Percentiles rank a stretch among this genome's conserved stretches.
phyloP scores from a whole-genome alignment of 176 grass and related monocot species.

The Cymbopogon citratus region DNA sequence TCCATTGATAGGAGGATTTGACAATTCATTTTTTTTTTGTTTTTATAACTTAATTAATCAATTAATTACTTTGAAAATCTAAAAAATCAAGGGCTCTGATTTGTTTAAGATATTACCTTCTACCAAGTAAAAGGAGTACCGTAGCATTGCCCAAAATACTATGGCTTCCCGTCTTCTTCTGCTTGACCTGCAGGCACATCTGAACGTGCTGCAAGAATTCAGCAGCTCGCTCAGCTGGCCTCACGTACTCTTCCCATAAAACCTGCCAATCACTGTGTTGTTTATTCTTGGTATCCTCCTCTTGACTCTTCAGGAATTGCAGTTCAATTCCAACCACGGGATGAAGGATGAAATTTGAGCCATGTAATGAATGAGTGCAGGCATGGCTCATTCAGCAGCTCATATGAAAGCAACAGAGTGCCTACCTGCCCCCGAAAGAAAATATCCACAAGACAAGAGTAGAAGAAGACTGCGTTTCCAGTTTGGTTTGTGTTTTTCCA shows the following conservation, averaged over 20 bases:
- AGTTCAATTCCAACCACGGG: not conserved
- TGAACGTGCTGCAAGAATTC: not conserved
- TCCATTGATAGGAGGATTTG: too few species aligned
- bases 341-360: not conserved
- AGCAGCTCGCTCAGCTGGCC: not conserved
- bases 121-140: too few species aligned
- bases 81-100: too few species aligned
- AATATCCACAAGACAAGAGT: not conserved
- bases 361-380: not conserved
- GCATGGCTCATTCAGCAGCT: not conserved
- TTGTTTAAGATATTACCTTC: too few species aligned
- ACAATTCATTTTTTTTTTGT: too few species aligned
- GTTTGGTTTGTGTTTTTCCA: not conserved
- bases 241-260: not conserved
- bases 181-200: not conserved
- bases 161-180: not conserved
- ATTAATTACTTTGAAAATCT: too few species aligned
- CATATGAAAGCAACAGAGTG: not conserved
- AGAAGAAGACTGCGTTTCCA: not conserved
- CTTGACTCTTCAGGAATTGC: not conserved
- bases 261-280: too few species aligned
- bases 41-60: too few species aligned
- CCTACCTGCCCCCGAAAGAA: not conserved
- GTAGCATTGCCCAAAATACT: too few species aligned
- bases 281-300: not conserved